phyloP scores from a whole-genome alignment of 2,329 filamentous ascomycete genomes.

The Pseudocercospora eumusae region DNA sequence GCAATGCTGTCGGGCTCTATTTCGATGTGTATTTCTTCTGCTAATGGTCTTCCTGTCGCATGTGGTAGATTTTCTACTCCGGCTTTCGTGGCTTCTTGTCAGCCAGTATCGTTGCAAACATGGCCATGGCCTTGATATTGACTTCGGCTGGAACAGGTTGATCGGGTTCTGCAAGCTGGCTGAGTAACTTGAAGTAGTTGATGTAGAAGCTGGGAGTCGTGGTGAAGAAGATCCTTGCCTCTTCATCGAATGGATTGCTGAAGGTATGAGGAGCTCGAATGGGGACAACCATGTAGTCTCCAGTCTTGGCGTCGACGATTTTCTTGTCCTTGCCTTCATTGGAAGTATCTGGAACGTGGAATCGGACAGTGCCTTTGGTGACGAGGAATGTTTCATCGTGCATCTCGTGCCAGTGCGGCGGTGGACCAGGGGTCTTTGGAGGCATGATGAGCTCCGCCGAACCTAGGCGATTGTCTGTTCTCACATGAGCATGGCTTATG shows the following conservation, averaged over 20 bases:
- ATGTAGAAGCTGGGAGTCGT: constrained; percentile 60
- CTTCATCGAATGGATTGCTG: constrained; percentile 56
- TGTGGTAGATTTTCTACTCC: constrained; percentile 14
- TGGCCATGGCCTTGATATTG: constrained; percentile 52
- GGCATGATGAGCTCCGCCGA: constrained; percentile 54
- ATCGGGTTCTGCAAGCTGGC: constrained; percentile 48
- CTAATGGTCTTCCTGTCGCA: neutral
- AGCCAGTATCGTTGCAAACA: constrained; percentile 54
- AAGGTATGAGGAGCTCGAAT: constrained; percentile 59
- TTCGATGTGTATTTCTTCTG: neutral
- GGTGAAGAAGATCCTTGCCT: constrained; percentile 59
- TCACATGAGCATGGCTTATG: neutral
- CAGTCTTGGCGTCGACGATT: constrained; percentile 51
- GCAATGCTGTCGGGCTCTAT: neutral
- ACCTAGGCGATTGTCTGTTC: constrained; percentile 51
- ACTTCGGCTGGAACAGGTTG: constrained; percentile 52
- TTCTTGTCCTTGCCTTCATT: constrained; percentile 39
- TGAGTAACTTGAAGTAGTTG: constrained; percentile 58
- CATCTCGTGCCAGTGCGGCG: constrained; percentile 59
- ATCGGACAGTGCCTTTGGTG: constrained; percentile 55
- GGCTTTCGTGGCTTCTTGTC: constrained; percentile 42
- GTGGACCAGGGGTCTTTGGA: constrained; percentile 50
- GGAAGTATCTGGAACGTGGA: constrained; percentile 47
- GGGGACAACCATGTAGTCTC: constrained; percentile 59
- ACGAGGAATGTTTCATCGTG: constrained; percentile 61